Base-by-base conservation (phyloP, 2,329 filamentous ascomycete species). In the Diaporthe aspalathi region DNA sequence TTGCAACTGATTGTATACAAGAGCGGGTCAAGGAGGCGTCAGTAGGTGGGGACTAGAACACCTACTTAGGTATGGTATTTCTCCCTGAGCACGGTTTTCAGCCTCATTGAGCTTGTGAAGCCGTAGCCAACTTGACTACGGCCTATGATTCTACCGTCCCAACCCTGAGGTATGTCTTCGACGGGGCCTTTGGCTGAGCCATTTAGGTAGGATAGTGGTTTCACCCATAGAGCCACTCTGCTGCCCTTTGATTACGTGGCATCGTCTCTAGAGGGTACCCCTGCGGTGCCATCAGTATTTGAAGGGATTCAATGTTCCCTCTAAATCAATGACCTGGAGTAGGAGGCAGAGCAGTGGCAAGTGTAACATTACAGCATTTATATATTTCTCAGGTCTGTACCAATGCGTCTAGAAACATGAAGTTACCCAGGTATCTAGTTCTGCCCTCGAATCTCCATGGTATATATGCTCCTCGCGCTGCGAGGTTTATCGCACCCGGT, bases 361-460 rank as follows among this genome's bases (percentile, higher is more conserved):
- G 24, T 38, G 11, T 20, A 38, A 12, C n/a, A 38, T 50, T 65
- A 65, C 43, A 50, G 9, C 1, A 38, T 50, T 50, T 62, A 32
- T 29, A 50, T 50, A 4, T 50, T 38, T 50, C 38, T 38, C n/a
- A 24, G 22, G 45, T 16, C 14, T 22, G 20, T 32, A 35, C 14
- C 27, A 38, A 65, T 50, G 14, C 17, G 5, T 65, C 60, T 65
- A 65, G 60, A 50, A 50, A 65, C 60, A 47, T 50, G 20, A 29
- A 47, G 45, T 38, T 50, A 50, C 43, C 29, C 50, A 50, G 45
- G 8, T n/a, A 50, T 50, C 45, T 65, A 50, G 60, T 12, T n/a
- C 9, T 22, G 29, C 2, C 11, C 6, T 32, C 24, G 43, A 32
- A 9, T 29, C 5, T 9, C 12, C 45, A 50, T 50, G 45, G 29